Conservation (phyloP, 2,329 filamentous ascomycete genomes). For the Beauveria pseudobassiana region DNA sequence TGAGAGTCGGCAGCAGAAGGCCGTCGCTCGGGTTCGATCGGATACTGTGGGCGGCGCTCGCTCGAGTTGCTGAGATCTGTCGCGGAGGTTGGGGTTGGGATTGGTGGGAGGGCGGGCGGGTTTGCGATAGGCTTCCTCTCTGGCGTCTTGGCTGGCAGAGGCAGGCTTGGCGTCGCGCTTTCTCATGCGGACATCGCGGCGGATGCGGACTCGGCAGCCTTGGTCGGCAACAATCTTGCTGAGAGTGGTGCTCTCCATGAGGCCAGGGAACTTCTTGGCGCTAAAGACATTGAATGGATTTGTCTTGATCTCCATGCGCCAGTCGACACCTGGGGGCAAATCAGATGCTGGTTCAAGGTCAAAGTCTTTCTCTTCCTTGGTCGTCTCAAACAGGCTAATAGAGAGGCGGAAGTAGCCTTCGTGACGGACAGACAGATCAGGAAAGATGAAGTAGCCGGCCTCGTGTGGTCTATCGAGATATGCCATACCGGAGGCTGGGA, state of each 20-base stretch:
- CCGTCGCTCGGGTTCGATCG: conserved; percentile 33
- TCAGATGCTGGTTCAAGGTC: conserved; percentile 47
- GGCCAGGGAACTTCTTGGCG: conserved; percentile 95
- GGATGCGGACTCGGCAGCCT: conserved; percentile 90
- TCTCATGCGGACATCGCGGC: conserved; percentile 88
- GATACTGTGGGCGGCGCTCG: conserved; percentile 37
- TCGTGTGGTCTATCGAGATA: conserved; percentile 80
- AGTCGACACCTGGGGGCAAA: conserved; percentile 57
- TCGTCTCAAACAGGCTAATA: conserved; percentile 90
- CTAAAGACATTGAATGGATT: conserved; percentile 82
- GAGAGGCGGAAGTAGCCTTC: conserved; percentile 88
- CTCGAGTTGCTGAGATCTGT: conserved; percentile 56
- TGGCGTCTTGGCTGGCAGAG: conserved; percentile 51
- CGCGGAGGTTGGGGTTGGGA: conserved; percentile 31
- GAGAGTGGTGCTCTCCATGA: conserved; percentile 80
- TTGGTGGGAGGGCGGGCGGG: conserved; percentile 26
- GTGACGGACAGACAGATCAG: conserved; percentile 89
- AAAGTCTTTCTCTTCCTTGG: conserved; percentile 75
- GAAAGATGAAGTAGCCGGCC: conserved; percentile 93
- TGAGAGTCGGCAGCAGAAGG: conserved; percentile 42
- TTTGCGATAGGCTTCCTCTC: conserved; percentile 44
- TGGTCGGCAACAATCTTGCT: conserved; percentile 93
- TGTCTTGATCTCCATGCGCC: conserved; percentile 85
- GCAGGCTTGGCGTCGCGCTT: conserved; percentile 65
- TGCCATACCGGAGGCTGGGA: conserved; percentile 90